Evolutionary conservation across 345 rosid species (phyloP).

Genomic region (Brassica incana): DNA sequence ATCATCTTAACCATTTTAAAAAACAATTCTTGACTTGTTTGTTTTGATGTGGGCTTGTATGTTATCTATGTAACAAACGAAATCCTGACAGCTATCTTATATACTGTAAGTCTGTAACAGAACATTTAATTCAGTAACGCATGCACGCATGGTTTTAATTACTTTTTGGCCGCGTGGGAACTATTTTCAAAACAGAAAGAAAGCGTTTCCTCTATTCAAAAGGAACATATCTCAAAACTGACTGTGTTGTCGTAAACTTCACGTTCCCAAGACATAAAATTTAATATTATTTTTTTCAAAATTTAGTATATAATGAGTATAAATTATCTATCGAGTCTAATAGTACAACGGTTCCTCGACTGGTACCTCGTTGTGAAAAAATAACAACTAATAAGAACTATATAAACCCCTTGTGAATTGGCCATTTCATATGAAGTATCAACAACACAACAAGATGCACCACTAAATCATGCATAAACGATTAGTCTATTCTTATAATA

Average conservation of each 20-base stretch:
- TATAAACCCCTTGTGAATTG: not conserved
- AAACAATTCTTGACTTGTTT: not conserved
- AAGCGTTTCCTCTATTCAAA: not conserved
- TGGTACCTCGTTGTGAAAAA: too few relatives aligned
- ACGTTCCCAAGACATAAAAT: not conserved
- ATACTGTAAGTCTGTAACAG: slow-evolving; percentile 1
- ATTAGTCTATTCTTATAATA: too few relatives aligned
- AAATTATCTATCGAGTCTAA: too few relatives aligned
- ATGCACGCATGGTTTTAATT: slow-evolving; percentile 19
- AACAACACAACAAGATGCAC: too few relatives aligned
- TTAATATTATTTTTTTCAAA: not conserved
- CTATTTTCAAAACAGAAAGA: not conserved
- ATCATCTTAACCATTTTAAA: not conserved
- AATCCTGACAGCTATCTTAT: not conserved
- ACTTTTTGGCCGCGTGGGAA: not conserved
- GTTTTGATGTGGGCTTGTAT: not conserved
- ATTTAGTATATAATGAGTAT: too few relatives aligned
- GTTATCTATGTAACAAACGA: not conserved
- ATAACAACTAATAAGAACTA: not conserved
- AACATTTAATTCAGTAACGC: slow-evolving; percentile 19
- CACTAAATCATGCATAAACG: too few relatives aligned
- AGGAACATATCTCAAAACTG: not conserved
- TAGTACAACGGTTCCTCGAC: too few relatives aligned
- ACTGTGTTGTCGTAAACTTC: not conserved
- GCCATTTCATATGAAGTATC: not conserved